These are phyloP conservation scores for Scheffersomyces titani DNA, from an alignment of 1,139 yeast species.

Conservation along the genomic window DNA sequence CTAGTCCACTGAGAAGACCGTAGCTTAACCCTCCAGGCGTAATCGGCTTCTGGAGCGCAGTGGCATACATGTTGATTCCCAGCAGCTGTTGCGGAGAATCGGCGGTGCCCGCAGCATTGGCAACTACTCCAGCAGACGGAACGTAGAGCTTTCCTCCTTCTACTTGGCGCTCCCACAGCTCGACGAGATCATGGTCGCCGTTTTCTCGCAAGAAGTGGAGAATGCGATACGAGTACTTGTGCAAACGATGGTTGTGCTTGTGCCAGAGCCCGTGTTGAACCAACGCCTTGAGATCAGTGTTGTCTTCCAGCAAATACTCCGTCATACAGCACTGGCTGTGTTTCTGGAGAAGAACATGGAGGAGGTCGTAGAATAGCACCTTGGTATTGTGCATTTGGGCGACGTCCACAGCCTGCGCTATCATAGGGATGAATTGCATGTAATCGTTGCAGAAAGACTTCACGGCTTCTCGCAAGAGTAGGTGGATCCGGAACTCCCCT, in stretches of 20 bases:
- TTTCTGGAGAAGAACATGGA: slow-evolving; percentile 21
- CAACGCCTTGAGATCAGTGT: slow-evolving; percentile 25
- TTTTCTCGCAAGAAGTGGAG: slow-evolving; percentile 14
- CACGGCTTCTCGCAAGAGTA: slow-evolving; percentile 23
- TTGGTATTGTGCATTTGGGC: slow-evolving; percentile 17
- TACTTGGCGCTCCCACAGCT: slow-evolving; percentile 27
- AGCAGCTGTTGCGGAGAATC: background rate
- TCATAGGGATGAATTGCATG: slow-evolving; percentile 30
- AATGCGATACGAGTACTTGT: slow-evolving; percentile 24
- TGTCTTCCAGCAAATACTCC: slow-evolving; percentile 26
- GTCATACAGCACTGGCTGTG: slow-evolving; percentile 41
- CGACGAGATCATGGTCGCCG: slow-evolving; percentile 9
- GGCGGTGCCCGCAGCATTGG: background rate
- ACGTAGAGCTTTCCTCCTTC: slow-evolving; percentile 21
- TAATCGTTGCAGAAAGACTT: slow-evolving; percentile 31
- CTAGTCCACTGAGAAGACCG: background rate
- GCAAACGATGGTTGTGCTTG: slow-evolving; percentile 18
- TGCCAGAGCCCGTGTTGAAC: slow-evolving; percentile 36
- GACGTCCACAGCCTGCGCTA: slow-evolving; percentile 35
- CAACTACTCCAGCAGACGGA: slow-evolving; percentile 8
- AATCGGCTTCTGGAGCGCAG: slow-evolving; percentile 5
- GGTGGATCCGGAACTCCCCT: slow-evolving; percentile 26
- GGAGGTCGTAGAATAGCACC: slow-evolving; percentile 28
- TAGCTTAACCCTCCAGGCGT: slow-evolving; percentile 6
- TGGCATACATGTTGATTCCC: background rate